Evolutionary conservation across 129 eudicot species (phyloP), one percentile per base, ranked within the genome.

Genomic region (Ambrosia artemisiifolia): DNA sequence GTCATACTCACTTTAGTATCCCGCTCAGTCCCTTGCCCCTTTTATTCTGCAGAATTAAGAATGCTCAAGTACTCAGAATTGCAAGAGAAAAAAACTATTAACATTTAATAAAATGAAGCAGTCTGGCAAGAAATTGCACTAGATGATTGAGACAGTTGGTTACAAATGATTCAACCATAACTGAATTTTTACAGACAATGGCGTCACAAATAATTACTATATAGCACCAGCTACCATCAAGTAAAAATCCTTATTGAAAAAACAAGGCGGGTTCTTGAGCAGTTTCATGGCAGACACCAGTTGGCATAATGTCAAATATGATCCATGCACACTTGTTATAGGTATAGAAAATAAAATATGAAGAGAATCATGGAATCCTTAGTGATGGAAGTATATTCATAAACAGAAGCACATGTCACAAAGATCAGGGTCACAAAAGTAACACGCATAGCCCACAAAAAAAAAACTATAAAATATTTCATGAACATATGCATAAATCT

Each of bases 1-100:
- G 55, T 73, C 77, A 70, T 85, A 87, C 98, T 84, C 87, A 89
- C 96, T 89, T 93, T 72, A 79, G 75, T 80, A 77, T 87, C 90
- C 85, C 73, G 75, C 95, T 55, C 78, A 75, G 83, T 34, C 88
- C 77, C 65, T 80, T 59, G 33, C 68, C 70, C 78, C 74, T 84
- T 82, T 79, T 49, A 75, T 67, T 76, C 98, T 93, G 92, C 77
- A 74, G 57, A 82, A 65, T 82, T 44, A 75, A 73, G 60, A 71
- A 80, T 74, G 79, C 79, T 28, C 50, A 19, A 71, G 68, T n/a
- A 72, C 34, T 69, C 67, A 40, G 35, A 67, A 62, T 9, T 51
- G 66, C 43, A 70, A 67, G 71, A 61, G 62, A 56, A 12, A 78
- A 78, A 24, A 24, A 24, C 28, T 24, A 24, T 24, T 24, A 1